Percentiles rank a stretch among this genome's conserved stretches.
Evolutionary conservation across 2,329 filamentous ascomycete genomes (phyloP).

Genomic region (Exutisphaerella laricina): DNA sequence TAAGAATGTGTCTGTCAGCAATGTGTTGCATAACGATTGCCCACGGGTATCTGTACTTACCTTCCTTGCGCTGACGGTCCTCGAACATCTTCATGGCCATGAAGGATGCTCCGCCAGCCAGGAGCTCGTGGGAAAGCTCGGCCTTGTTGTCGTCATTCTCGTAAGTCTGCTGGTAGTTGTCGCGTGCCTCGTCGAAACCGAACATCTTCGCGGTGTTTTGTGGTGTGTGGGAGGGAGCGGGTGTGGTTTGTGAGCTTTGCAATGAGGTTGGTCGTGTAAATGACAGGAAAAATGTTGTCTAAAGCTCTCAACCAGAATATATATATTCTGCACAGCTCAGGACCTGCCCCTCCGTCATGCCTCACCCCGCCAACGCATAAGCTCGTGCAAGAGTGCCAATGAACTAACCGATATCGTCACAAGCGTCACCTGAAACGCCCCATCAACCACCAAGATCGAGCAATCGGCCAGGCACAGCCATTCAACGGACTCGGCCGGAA

Average conservation of each 20-base stretch:
- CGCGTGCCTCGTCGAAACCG: slow-evolving; percentile 46
- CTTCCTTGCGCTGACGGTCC: slow-evolving; percentile 65
- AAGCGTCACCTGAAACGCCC: slow-evolving; percentile 12
- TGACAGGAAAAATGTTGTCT: not conserved
- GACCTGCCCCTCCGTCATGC: slow-evolving; percentile 7
- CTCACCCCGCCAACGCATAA: slow-evolving; percentile 8
- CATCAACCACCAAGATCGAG: not conserved
- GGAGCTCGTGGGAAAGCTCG: slow-evolving; percentile 64
- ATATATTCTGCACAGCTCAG: slow-evolving; percentile 9
- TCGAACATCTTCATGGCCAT: slow-evolving; percentile 76
- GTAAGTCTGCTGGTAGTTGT: slow-evolving; percentile 53
- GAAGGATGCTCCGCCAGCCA: slow-evolving; percentile 72
- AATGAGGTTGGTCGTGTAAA: slow-evolving; percentile 1
- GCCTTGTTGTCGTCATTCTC: slow-evolving; percentile 47
- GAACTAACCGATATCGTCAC: slow-evolving; percentile 14
- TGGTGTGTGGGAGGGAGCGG: slow-evolving; percentile 3
- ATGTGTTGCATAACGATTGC: too few relatives aligned
- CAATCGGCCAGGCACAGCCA: slow-evolving; percentile 11
- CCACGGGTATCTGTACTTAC: too few relatives aligned
- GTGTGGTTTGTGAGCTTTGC: not conserved
- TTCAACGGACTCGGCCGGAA: not conserved
- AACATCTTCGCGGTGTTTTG: slow-evolving; percentile 37
- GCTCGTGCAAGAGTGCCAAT: slow-evolving; percentile 1
- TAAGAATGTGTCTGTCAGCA: slow-evolving; percentile 28
- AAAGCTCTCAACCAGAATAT: slow-evolving; percentile 9